Evolutionary conservation across 2,329 filamentous ascomycete species (phyloP), one percentile per base, ranked within the genome.

Genomic region (Apiospora koreana): DNA sequence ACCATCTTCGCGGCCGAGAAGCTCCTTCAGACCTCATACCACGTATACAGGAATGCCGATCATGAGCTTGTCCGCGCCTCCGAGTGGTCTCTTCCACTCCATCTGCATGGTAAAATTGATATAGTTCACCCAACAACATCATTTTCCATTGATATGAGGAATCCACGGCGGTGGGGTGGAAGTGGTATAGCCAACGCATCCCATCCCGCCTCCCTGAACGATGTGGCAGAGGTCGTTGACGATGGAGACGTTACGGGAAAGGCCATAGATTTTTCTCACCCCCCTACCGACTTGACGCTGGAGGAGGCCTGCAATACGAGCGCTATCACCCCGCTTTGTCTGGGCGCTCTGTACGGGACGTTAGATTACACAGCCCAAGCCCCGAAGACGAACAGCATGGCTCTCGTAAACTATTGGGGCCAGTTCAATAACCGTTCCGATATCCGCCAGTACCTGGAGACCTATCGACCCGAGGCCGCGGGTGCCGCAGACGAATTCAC

Each of bases 81-180:
- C 35, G 72, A 71, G 76, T 78, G 74, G 43, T 74, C 69, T 23
- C 25, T 93, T 1, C 91, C 91, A 0, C 81, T 82, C 68, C 78
- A 83, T 0, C 78, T 93, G 8, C 83, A 85, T 68, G 75, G 81
- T 54, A 83, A 89, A 74, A 84, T 93, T 70, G 86, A 88, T 70
- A 83, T 91, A 76, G 87, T 92, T 67, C 88, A 92, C 77, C 90
- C 90, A 1, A 92, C 90, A 0, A 92, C 88, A 4, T 84, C 87
- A 54, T 92, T 92, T 71, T n/a, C n/a, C n/a, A 86, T 87, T 25
- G 81, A 85, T 69, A 82, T 87, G 28, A 78, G 77, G 43, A 74
- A 84, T 2, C 83, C n/a, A n/a, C n/a, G n/a, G n/a, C n/a, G n/a
- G n/a, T n/a, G n/a, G n/a, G n/a, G n/a, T n/a, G n/a, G n/a, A n/a